Evolutionary conservation across 169 alveolate genomes (phyloP).

Genomic region (Plasmodium cynomolgi): DNA sequence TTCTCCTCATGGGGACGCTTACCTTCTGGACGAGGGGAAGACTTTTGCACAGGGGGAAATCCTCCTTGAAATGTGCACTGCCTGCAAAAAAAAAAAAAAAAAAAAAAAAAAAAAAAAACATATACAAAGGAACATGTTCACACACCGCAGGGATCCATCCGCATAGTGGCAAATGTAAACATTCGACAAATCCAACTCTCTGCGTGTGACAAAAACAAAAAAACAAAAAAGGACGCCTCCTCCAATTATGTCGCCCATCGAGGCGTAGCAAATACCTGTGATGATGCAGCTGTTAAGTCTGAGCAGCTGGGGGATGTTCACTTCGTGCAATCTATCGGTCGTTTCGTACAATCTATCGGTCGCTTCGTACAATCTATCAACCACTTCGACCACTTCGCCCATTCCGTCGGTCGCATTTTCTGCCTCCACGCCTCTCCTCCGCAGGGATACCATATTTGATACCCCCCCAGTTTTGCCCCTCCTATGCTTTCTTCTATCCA

Average conservation of each 20-base stretch:
- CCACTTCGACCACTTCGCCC: background rate
- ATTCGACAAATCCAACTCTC: background rate
- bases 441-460: background rate
- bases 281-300: background rate
- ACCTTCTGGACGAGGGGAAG: background rate
- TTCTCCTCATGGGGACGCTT: background rate
- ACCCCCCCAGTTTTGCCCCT: background rate
- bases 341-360: background rate
- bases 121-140: background rate
- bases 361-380: no score
- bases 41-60: background rate
- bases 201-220: background rate
- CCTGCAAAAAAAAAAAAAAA: background rate
- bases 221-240: background rate
- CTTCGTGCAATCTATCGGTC: background rate
- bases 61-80: background rate
- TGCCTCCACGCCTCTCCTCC: background rate
- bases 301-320: background rate
- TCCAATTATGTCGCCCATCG: background rate
- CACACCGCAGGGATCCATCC: background rate
- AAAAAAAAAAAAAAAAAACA: background rate
- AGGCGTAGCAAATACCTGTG: background rate
- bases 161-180: background rate
- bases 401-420: background rate
- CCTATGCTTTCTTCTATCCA: background rate